phyloP scores from a whole-genome alignment of 2,329 filamentous ascomycete genomes.

The Esteya vermicola region DNA sequence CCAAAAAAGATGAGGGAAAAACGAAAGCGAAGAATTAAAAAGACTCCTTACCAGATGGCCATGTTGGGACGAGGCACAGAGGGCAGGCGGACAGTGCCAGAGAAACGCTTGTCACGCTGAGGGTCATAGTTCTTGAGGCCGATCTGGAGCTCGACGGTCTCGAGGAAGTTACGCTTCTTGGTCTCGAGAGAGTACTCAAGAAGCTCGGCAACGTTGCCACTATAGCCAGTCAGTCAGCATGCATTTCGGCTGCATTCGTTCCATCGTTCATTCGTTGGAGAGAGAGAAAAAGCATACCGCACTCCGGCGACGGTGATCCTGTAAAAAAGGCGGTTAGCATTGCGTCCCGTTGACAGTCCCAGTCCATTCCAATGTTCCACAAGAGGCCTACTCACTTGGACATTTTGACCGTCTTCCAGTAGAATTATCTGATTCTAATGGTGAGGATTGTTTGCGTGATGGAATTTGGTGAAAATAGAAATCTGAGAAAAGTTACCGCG shows the following conservation, averaged over 20 bases:
- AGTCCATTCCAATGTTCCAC: neutral
- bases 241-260: conserved; percentile 81
- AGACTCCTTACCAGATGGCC: conserved; percentile 9
- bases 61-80: conserved; percentile 63
- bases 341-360: neutral
- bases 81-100: conserved; percentile 92
- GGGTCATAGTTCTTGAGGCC: conserved; percentile 98
- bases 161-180: conserved; percentile 97
- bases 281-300: conserved; percentile 12
- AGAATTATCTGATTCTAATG: conserved; percentile 13
- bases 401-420: conserved; percentile 65
- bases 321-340: conserved; percentile 24
- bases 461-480: conserved; percentile 1
- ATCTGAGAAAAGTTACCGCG: conserved; percentile 3
- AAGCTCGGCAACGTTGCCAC: conserved; percentile 83
- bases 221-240: conserved; percentile 30
- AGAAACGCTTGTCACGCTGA: conserved; percentile 99
- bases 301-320: conserved; percentile 20
- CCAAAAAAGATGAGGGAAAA: neutral
- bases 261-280: conserved; percentile 18
- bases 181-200: conserved; percentile 83
- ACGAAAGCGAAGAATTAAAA: too few relatives aligned
- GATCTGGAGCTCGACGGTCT: conserved; percentile 32
- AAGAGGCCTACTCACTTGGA: too few relatives aligned
- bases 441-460: conserved; percentile 14